These are phyloP conservation scores for Arachis stenosperma DNA, from an alignment of 306 rosid species.

Conservation along the genomic window DNA sequence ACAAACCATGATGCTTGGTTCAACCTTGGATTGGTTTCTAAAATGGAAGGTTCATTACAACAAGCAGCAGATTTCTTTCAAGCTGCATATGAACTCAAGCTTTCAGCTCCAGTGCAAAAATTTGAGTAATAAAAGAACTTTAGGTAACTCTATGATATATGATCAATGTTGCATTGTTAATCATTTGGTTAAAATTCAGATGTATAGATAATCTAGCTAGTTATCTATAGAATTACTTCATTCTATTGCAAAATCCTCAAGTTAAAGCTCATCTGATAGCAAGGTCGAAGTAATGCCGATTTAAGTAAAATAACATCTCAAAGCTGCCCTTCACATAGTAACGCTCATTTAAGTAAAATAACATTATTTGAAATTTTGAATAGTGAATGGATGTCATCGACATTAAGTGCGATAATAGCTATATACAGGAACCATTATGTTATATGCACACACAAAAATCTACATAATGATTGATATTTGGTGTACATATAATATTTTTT, in stretches of 20 bases:
- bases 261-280: conserved; percentile 3
- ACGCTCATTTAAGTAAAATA: too few relatives aligned
- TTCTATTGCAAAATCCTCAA: not conserved
- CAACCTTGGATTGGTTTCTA: conserved; percentile 67
- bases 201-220: conserved; percentile 42
- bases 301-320: too few relatives aligned
- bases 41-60: conserved; percentile 66
- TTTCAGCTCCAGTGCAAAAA: conserved; percentile 72
- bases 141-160: not conserved
- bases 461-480: too few relatives aligned
- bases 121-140: conserved; percentile 37
- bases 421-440: too few relatives aligned
- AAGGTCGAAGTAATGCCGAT: not conserved
- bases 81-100: conserved; percentile 73
- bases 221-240: conserved; percentile 32
- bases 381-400: too few relatives aligned
- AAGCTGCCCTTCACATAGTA: too few relatives aligned
- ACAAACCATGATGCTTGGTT: conserved; percentile 81
- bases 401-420: too few relatives aligned
- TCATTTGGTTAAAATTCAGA: conserved; percentile 14
- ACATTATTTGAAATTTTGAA: too few relatives aligned
- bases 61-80: conserved; percentile 87
- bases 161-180: conserved; percentile 28
- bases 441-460: too few relatives aligned
- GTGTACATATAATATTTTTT: too few relatives aligned